phyloP scores from a whole-genome alignment of 108 stramenopile species.

The Pseudonitzschia multistriata region DNA sequence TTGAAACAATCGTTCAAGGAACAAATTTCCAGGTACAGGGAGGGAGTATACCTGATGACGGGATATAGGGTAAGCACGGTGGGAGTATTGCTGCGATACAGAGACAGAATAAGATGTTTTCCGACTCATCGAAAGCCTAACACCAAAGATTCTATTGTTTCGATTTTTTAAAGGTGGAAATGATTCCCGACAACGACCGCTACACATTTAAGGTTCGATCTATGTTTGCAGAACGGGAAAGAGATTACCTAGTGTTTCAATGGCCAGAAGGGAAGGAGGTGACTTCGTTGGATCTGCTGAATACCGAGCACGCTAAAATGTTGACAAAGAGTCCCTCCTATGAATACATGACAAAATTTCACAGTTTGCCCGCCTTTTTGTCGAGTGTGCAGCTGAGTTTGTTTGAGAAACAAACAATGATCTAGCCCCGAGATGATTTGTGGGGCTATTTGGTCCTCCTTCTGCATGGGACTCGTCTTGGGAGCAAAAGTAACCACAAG shows the following conservation, averaged over 20 bases:
- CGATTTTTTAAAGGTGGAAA: conserved; percentile 63
- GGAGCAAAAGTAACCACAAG: no score
- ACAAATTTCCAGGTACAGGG: conserved; percentile 86
- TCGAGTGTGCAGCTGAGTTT: conserved; percentile 80
- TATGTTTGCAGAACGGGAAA: conserved; percentile 90
- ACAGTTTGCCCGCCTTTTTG: conserved; percentile 92
- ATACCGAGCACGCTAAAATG: conserved; percentile 79
- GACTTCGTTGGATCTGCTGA: conserved; percentile 35
- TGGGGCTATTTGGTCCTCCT: background rate
- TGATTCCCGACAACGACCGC: conserved; percentile 58
- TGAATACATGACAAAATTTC: conserved; percentile 79
- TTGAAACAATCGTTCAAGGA: conserved; percentile 91
- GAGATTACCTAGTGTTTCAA: conserved; percentile 87
- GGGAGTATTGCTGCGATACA: background rate
- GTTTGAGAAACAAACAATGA: conserved; percentile 92
- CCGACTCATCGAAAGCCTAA: background rate
- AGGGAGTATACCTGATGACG: conserved; percentile 92
- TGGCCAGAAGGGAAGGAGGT: conserved; percentile 64
- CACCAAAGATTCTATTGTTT: background rate
- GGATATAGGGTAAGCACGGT: conserved; percentile 62
- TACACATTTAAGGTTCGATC: conserved; percentile 85
- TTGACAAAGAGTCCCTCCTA: conserved; percentile 67
- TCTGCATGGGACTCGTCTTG: no score
- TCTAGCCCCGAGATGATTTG: conserved; percentile 4
- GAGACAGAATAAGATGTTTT: no score